Evolutionary conservation across 139 green algal species (phyloP).

Genomic region (Ettlia oleoabundans): DNA sequence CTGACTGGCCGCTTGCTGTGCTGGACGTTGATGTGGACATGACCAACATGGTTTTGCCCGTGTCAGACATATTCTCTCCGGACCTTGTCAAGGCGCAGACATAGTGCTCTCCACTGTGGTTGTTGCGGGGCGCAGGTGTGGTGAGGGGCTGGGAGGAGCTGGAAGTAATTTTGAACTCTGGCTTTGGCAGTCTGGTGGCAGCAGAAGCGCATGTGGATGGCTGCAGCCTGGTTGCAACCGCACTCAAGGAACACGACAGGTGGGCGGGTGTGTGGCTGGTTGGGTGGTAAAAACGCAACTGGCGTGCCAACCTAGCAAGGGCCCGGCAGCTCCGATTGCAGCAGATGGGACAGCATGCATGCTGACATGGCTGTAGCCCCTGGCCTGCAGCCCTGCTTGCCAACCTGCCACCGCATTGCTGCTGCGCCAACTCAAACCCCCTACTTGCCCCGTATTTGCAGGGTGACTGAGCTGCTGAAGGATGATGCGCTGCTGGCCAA

Average conservation of each 20-base stretch:
- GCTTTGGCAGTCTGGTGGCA: neutral
- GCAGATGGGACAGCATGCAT: neutral
- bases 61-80: too few species aligned
- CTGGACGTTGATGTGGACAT: neutral
- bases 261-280: neutral
- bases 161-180: neutral
- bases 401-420: neutral
- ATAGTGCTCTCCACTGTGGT: neutral
- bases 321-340: too few species aligned
- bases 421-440: too few species aligned
- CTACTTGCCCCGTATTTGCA: too few species aligned
- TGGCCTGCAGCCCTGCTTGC: neutral
- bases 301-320: too few species aligned
- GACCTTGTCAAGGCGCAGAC: too few species aligned
- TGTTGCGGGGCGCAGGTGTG: too few species aligned
- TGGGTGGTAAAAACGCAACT: too few species aligned
- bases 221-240: neutral
- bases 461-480: constrained; percentile 11
- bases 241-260: constrained; percentile 16
- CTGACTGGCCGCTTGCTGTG: neutral
- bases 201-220: neutral
- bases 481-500: constrained; percentile 1
- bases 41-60: too few species aligned
- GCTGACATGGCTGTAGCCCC: neutral
- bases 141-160: constrained; percentile 20